Percentiles rank a stretch among this genome's conserved stretches.
phyloP scores from a whole-genome alignment of 495 filamentous ascomycete genomes.

The Bombardia bombarda region DNA sequence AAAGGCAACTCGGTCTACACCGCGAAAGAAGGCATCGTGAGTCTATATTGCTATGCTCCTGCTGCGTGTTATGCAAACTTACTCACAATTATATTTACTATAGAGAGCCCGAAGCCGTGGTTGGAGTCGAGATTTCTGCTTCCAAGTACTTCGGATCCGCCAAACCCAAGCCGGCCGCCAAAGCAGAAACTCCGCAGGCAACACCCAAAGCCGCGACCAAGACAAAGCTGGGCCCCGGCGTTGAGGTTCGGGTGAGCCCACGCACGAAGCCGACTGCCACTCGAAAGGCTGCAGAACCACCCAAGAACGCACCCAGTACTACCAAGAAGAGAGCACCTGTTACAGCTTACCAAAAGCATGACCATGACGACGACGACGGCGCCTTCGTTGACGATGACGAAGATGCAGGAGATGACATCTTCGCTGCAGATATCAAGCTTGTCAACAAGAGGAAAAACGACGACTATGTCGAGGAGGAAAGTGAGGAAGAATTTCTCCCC shows the following conservation, averaged over 20 bases:
- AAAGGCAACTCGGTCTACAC: slow-evolving; percentile 26
- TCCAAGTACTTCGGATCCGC: slow-evolving; percentile 41
- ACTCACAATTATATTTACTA: neutral
- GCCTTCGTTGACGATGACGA: slow-evolving; percentile 50
- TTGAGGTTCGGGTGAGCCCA: slow-evolving; percentile 33
- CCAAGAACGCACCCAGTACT: slow-evolving; percentile 14
- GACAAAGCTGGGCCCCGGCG: slow-evolving; percentile 16
- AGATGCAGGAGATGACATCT: slow-evolving; percentile 68
- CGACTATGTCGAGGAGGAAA: slow-evolving; percentile 57
- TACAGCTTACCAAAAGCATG: slow-evolving; percentile 21
- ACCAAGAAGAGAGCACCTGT: slow-evolving; percentile 26
- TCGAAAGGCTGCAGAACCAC: slow-evolving; percentile 14
- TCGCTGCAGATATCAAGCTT: slow-evolving; percentile 53
- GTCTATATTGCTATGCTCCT: slow-evolving; percentile 3
- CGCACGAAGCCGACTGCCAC: slow-evolving; percentile 24
- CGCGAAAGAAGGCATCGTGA: slow-evolving; percentile 33
- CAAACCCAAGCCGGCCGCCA: slow-evolving; percentile 30
- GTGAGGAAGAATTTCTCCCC: slow-evolving; percentile 45
- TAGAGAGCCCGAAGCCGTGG: slow-evolving; percentile 25
- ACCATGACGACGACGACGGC: slow-evolving; percentile 33
- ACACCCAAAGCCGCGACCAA: slow-evolving; percentile 28
- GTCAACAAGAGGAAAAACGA: slow-evolving; percentile 56
- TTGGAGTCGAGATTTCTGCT: slow-evolving; percentile 37
- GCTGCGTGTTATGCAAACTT: neutral
- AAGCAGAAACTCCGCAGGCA: slow-evolving; percentile 14